Evolutionary conservation across 495 filamentous ascomycete species (phyloP), one percentile per base, ranked within the genome.

Genomic region (Jackrogersella multiformis): DNA sequence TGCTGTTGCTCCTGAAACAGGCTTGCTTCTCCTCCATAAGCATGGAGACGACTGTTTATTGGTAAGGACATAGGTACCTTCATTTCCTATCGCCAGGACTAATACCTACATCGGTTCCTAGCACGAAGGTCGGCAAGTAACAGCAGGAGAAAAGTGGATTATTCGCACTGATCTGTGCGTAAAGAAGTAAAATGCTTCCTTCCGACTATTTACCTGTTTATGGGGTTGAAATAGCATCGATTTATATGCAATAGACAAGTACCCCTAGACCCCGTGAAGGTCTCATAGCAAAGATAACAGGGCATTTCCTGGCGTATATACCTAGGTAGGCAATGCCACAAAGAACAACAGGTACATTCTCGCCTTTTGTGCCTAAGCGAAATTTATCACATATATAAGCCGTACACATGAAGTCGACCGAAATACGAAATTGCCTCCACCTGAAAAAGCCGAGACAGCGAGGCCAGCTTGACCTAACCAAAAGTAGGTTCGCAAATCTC

Each of bases 31-130:
- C 18, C 79, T 98, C 39, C 94, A 98, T 79, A 91, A 89, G 32
- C 94, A 98, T 77, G 94, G 94, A 1, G 85, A 92, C 63, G 87
- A 91, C 45, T 97, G 94, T 77, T 86, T 97, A 83, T 77, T 97
- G 52, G 81, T 82, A 42, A 73, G 78, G 72, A 35, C 15, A 23
- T 41, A 7, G 26, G 36, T 20, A 23, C 4, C 28, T 56, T 15
- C 10, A 20, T 12, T 30, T 20, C 21, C 8, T 36, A 21, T n/a
- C 36, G 23, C 1, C 12, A 21, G 32, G 12, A 32, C 55, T 69
- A 32, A 64, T 35, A n/a, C n/a, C n/a, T n/a, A n/a, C 23, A 16
- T 34, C 0, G 9, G 0, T 52, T 49, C 7, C 44, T 34, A 80
- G 78, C 94, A 97, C 78, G 93, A 98, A 75, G 93, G 93, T 6